Conservation (phyloP, 805 yeast genomes). For the Starmerella etchellsii region DNA sequence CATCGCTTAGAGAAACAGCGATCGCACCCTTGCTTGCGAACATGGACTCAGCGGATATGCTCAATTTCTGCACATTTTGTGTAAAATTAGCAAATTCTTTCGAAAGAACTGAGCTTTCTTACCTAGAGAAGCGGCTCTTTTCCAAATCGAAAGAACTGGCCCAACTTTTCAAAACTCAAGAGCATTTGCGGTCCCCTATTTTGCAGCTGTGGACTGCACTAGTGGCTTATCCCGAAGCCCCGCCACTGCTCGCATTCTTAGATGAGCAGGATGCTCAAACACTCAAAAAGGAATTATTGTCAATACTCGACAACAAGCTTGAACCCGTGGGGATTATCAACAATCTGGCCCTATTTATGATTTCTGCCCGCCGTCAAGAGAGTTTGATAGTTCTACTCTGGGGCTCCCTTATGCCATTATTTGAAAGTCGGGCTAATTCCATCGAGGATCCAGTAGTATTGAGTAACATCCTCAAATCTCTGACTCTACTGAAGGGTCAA, state of each 20-base stretch:
- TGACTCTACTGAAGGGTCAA: conserved; percentile 2
- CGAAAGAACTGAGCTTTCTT: conserved; percentile 37
- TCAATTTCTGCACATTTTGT: conserved; percentile 39
- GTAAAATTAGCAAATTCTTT: conserved; percentile 26
- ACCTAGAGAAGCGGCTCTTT: conserved; percentile 54
- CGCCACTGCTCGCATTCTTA: conserved; percentile 70
- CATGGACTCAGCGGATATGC: conserved; percentile 35
- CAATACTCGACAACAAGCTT: conserved; percentile 44
- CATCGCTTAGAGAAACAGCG: conserved; percentile 21
- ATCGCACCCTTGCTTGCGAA: conserved; percentile 38
- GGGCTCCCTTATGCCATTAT: conserved; percentile 3
- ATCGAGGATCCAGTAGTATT: conserved; percentile 7
- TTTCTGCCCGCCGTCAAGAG: conserved; percentile 25
- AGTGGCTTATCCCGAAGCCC: conserved; percentile 35
- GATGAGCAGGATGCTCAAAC: conserved; percentile 51
- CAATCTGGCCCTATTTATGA: conserved; percentile 11
- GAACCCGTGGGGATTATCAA: conserved; percentile 10
- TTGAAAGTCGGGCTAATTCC: conserved; percentile 8
- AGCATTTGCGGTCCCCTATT: conserved; percentile 37
- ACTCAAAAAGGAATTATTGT: conserved; percentile 45
- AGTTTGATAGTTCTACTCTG: conserved; percentile 28
- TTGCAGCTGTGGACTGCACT: conserved; percentile 30
- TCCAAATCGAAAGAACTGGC: conserved; percentile 44
- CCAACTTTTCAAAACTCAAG: conserved; percentile 40
- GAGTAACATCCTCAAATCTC: conserved; percentile 12